Evolutionary conservation across 1,139 yeast species (phyloP), one percentile per base, ranked within the genome.

Genomic region (Geotrichum cucujoidarum): DNA sequence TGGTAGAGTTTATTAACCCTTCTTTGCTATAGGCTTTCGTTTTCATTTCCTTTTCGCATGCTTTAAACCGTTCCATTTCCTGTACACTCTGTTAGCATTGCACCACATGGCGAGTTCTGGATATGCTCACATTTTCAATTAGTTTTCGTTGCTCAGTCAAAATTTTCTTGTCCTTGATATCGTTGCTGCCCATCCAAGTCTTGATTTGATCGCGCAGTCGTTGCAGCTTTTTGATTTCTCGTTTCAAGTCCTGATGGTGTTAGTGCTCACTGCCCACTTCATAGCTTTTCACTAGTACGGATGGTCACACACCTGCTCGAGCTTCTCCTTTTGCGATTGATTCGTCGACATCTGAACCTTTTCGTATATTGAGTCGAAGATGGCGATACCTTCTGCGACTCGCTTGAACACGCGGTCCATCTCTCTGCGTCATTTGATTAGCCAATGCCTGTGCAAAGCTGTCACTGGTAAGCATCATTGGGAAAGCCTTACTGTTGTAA

Each of bases 1-100:
- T 74, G 51, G 80, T 78, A 27, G 78, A 74, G 59, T 83, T 76
- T 50, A 84, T 89, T 57, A 92, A 74, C 0, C 97, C 98, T 68
- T 92, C 98, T 63, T 88, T 88, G 37, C 95, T 83, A 63, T 88
- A 94, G 51, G 95, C 97, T 65, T 92, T 92, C 32, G 95, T 90
- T 70, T 92, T 92, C 79, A 89, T 85, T 57, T 85, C 81, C 69
- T 90, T 87, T 66, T 92, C 99, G 57, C 90, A 86, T 47, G 90
- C 92, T 66, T 94, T 94, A 70, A 94, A 94, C 59, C 92, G 78
- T 68, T 92, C 98, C 99, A 92, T 92, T 49, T 94, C 95, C 62
- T 77, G 72, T n/a, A 46, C 8, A 11, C 14, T 36, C 30, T 8
- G 18, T 36, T 36, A 36, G 40, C 11, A 13, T 13, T 7, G 14